Percentiles rank a stretch among this genome's conserved stretches.
phyloP scores from a whole-genome alignment of 179 eudicot genomes.

The Amaranthus tricolor region DNA sequence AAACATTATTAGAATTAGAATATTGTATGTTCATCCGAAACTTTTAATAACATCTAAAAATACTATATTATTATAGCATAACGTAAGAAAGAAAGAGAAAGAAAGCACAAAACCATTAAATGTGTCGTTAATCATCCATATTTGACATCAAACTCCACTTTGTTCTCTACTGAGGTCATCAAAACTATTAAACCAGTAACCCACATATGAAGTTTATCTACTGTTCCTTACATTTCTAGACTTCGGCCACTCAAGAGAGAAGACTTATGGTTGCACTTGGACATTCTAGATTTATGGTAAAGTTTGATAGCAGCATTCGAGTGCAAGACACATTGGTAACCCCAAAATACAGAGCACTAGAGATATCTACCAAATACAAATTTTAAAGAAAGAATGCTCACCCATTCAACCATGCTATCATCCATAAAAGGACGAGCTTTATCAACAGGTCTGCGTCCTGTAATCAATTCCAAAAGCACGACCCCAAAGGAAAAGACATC shows the following conservation, averaged over 20 bases:
- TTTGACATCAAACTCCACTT: neutral
- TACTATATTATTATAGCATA: too few species aligned
- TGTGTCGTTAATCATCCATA: too few species aligned
- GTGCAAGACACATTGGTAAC: neutral
- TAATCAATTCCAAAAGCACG: slow-evolving; percentile 74
- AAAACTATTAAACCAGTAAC: neutral
- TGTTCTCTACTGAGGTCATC: neutral
- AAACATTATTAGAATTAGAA: neutral
- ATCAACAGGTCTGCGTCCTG: slow-evolving; percentile 78
- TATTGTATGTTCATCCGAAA: neutral
- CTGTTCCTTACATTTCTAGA: neutral
- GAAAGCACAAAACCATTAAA: neutral
- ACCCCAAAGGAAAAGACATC: slow-evolving; percentile 78
- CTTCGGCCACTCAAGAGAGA: neutral
- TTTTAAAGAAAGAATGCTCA: slow-evolving; percentile 29
- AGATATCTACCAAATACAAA: neutral
- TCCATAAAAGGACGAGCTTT: slow-evolving; percentile 59
- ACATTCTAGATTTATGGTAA: neutral
- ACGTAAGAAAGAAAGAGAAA: too few species aligned
- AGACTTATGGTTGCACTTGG: neutral
- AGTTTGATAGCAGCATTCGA: neutral
- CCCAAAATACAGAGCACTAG: neutral
- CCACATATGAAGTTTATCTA: neutral
- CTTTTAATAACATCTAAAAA: neutral
- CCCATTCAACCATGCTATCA: slow-evolving; percentile 84